Conservation (phyloP, 257 asterid genomes). For the Solanum tarapatanum region DNA sequence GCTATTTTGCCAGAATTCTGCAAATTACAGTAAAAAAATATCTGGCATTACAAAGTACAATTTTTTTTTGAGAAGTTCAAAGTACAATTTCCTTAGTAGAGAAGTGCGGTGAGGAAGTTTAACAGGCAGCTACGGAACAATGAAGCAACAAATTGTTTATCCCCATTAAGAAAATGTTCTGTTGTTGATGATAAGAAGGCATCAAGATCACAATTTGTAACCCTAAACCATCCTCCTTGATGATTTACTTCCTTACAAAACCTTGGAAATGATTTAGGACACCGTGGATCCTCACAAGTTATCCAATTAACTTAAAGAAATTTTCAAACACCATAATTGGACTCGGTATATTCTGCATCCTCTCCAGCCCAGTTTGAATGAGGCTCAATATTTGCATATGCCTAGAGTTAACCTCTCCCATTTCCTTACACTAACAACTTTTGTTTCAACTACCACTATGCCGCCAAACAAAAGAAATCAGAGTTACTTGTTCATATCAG, state of each 20-base stretch:
- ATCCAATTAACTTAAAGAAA: neutral
- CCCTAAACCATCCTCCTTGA: neutral
- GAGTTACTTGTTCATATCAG: neutral
- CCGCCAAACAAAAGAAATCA: neutral
- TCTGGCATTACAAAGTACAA: neutral
- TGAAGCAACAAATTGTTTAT: neutral
- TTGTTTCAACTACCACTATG: neutral
- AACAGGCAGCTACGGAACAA: neutral
- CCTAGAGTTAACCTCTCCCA: neutral
- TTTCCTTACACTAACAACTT: neutral
- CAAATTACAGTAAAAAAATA: neutral
- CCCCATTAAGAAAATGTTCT: neutral
- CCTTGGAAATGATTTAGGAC: neutral
- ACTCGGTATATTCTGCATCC: neutral
- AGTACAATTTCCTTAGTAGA: neutral
- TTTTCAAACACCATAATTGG: neutral
- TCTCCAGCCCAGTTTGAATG: neutral
- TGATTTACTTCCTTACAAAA: neutral
- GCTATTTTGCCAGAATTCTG: slow-evolving; percentile 94
- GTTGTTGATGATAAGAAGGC: neutral
- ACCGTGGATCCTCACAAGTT: neutral
- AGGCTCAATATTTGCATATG: neutral
- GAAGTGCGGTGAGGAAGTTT: neutral
- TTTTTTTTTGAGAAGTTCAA: neutral
- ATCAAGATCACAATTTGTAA: neutral